phyloP scores from a whole-genome alignment of 176 grass and related monocot genomes.

The Avena insularis region DNA sequence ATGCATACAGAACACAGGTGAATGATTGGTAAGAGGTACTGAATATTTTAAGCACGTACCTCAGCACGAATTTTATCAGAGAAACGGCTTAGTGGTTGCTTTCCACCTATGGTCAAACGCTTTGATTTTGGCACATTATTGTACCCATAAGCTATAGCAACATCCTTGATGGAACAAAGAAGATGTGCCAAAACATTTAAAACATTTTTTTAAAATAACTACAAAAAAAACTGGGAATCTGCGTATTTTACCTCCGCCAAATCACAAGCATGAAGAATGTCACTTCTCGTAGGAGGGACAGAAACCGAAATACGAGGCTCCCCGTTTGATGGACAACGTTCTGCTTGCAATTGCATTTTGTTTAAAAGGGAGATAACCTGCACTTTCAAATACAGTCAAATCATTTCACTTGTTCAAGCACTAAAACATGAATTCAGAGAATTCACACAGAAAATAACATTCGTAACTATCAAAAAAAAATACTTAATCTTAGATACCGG shows the following conservation, averaged over 20 bases:
- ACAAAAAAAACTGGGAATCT: conserved; percentile 13
- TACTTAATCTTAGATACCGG: conserved; percentile 31
- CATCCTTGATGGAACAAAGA: conserved; percentile 67
- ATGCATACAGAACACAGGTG: conserved; percentile 25
- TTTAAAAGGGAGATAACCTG: conserved; percentile 86
- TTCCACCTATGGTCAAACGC: conserved; percentile 83
- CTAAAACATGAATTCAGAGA: conserved; percentile 7
- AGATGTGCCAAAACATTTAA: conserved; percentile 6
- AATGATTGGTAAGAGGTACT: conserved; percentile 17
- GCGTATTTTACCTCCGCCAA: conserved; percentile 61
- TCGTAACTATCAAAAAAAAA: conserved; percentile 4
- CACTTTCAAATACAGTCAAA: conserved; percentile 36
- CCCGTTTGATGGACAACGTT: conserved; percentile 43
- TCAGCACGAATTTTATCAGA: conserved; percentile 97
- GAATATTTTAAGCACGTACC: conserved; percentile 45
- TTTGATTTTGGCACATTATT: conserved; percentile 97
- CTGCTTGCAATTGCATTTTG: conserved; percentile 96
- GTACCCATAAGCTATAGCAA: conserved; percentile 97
- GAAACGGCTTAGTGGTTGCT: conserved; percentile 85
- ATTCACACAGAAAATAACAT: conserved; percentile 17
- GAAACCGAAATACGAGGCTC: conserved; percentile 57
- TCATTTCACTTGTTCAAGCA: conserved; percentile 30
- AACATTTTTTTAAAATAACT: neutral
- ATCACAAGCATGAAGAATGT: conserved; percentile 79
- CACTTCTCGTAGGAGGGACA: conserved; percentile 85